A percentile compares a stretch with the other conserved stretches of the same genome.
These are phyloP conservation scores for Boletus semigastroideus DNA, from an alignment of 1,284 basidiomycete genomes.

Conservation along the genomic window DNA sequence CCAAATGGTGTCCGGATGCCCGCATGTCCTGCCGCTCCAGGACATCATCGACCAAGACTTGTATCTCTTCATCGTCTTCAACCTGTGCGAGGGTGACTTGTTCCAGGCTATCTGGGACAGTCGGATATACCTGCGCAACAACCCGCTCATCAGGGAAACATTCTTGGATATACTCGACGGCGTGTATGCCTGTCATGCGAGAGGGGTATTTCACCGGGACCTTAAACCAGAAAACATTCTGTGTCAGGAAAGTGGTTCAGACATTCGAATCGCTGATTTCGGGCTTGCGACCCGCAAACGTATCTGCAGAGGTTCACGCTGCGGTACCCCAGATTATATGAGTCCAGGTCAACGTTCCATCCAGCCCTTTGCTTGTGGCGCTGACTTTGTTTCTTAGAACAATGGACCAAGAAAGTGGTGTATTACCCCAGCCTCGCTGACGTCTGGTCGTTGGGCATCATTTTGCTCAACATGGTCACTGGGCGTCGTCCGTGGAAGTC, in stretches of 20 bases:
- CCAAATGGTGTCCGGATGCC: conserved; percentile 52
- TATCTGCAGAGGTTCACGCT: conserved; percentile 70
- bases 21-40: conserved; percentile 55
- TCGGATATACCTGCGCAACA: conserved; percentile 47
- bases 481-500: conserved; percentile 87
- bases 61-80: conserved; percentile 57
- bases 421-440: conserved; percentile 72
- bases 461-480: conserved; percentile 83
- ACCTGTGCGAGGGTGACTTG: conserved; percentile 61
- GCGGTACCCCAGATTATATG: conserved; percentile 82
- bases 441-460: conserved; percentile 89
- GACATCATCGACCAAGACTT: conserved; percentile 53
- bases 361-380: neutral
- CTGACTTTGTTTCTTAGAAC: conserved; percentile 52
- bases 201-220: conserved; percentile 83
- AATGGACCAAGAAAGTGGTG: conserved; percentile 36
- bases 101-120: conserved; percentile 51
- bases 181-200: conserved; percentile 67
- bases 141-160: conserved; percentile 57
- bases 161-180: conserved; percentile 81
- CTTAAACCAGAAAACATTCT: conserved; percentile 91
- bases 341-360: conserved; percentile 63
- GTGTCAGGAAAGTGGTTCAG: conserved; percentile 54
- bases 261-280: conserved; percentile 79
- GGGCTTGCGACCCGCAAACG: conserved; percentile 75